phyloP scores from a whole-genome alignment of 306 rosid species.

The Parietaria judaica region DNA sequence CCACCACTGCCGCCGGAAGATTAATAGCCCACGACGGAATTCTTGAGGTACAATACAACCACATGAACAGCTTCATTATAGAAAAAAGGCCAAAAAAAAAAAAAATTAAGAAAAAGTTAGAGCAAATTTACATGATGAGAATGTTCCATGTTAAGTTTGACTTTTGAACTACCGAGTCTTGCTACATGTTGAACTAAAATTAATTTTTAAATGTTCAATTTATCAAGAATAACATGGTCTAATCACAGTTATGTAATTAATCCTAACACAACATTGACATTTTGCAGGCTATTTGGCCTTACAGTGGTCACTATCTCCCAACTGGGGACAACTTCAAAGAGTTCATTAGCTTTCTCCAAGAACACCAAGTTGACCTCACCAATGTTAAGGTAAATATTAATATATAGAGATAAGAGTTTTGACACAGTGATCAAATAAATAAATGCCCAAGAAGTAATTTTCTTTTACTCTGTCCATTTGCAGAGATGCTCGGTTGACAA shows the following conservation, averaged over 20 bases:
- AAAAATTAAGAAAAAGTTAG: not conserved
- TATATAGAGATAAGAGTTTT: not conserved
- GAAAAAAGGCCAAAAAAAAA: not conserved
- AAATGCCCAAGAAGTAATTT: not conserved
- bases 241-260: too few relatives aligned
- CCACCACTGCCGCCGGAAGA: slow-evolving; percentile 45
- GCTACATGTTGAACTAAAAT: too few relatives aligned
- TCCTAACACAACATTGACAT: too few relatives aligned
- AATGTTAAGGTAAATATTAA: slow-evolving; percentile 30
- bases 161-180: too few relatives aligned
- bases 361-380: slow-evolving; percentile 29
- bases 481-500: slow-evolving; percentile 34
- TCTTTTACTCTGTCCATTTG: not conserved
- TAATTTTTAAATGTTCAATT: too few relatives aligned
- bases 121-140: too few relatives aligned
- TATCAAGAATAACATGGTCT: too few relatives aligned
- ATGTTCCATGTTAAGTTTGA: too few relatives aligned
- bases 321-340: slow-evolving; percentile 41
- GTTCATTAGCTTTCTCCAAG: slow-evolving; percentile 33
- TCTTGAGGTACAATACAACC: slow-evolving; percentile 24
- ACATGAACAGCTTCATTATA: too few relatives aligned
- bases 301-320: slow-evolving; percentile 51
- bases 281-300: slow-evolving; percentile 44
- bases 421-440: not conserved
- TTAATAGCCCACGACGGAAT: slow-evolving; percentile 28